A percentile compares a stretch with the other conserved stretches of the same genome.
These are phyloP conservation scores for Trametes polyzona DNA, from an alignment of 1,284 basidiomycete species.

Conservation along the genomic window DNA sequence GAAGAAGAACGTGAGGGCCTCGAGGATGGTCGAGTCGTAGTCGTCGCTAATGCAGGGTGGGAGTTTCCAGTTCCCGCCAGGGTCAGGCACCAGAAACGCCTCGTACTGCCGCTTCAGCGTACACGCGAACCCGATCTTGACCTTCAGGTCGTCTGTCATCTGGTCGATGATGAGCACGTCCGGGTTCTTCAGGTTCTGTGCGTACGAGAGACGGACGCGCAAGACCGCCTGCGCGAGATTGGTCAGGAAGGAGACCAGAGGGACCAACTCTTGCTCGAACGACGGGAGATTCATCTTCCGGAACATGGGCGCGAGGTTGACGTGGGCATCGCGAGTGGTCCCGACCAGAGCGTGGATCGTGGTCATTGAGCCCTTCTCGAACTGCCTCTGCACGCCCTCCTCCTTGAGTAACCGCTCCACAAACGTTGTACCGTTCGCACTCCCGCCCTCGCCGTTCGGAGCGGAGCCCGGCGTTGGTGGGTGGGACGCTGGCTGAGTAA, in stretches of 20 bases:
- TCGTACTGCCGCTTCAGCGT: slow-evolving; percentile 95
- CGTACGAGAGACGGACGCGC: slow-evolving; percentile 89
- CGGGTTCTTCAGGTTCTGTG: slow-evolving; percentile 88
- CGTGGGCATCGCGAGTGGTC: slow-evolving; percentile 87
- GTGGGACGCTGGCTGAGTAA: slow-evolving; percentile 66
- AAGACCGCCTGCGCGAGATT: slow-evolving; percentile 92
- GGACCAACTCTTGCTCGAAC: slow-evolving; percentile 91
- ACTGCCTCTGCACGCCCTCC: slow-evolving; percentile 91
- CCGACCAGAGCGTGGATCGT: slow-evolving; percentile 88
- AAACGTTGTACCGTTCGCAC: slow-evolving; percentile 73
- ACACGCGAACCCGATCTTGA: slow-evolving; percentile 92
- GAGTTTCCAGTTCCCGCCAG: slow-evolving; percentile 86
- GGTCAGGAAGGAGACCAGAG: slow-evolving; percentile 94
- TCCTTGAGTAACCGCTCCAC: slow-evolving; percentile 96
- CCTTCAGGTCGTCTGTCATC: slow-evolving; percentile 91
- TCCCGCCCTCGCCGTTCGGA: slow-evolving; percentile 19
- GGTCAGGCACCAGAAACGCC: slow-evolving; percentile 85
- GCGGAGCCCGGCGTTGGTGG: slow-evolving; percentile 20
- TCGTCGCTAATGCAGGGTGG: slow-evolving; percentile 87
- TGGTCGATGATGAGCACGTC: slow-evolving; percentile 94
- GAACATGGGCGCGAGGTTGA: slow-evolving; percentile 77
- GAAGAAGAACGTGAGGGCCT: slow-evolving; percentile 92
- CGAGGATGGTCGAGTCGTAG: slow-evolving; percentile 89
- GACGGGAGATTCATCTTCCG: slow-evolving; percentile 88
- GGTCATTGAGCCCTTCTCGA: slow-evolving; percentile 91